phyloP scores from a whole-genome alignment of 768 basidiomycete genomes.

The Pisolithus microcarpus region DNA sequence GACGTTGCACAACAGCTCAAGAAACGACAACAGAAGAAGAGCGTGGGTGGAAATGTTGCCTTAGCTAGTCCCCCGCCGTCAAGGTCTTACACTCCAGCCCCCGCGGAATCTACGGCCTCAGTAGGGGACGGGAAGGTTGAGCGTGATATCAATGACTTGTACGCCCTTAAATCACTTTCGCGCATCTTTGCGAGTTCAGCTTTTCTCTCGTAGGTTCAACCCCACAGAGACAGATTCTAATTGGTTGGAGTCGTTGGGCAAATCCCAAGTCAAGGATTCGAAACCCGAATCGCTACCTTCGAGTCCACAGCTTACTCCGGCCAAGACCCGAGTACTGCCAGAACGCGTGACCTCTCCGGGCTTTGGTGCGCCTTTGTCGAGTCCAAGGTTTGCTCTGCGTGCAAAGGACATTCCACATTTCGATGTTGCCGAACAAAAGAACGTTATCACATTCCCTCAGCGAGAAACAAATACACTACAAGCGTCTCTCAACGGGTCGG shows the following conservation, averaged over 20 bases:
- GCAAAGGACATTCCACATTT: conserved; percentile 9
- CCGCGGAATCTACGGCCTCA: conserved; percentile 29
- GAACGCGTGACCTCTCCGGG: conserved; percentile 13
- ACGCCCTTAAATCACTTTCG: conserved; percentile 27
- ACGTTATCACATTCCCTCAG: conserved; percentile 15
- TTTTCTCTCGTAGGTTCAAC: conserved; percentile 25
- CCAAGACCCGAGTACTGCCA: conserved; percentile 6
- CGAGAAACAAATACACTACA: conserved; percentile 22
- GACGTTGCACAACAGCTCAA: conserved; percentile 48
- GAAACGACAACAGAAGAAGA: conserved; percentile 73
- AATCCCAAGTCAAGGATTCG: conserved; percentile 27
- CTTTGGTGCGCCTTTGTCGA: conserved; percentile 4
- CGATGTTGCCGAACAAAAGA: conserved; percentile 14
- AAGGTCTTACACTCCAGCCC: conserved; percentile 47
- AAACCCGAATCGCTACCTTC: conserved; percentile 31
- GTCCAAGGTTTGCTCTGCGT: neutral
- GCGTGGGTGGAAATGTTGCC: conserved; percentile 31
- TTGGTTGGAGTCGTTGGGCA: conserved; percentile 59
- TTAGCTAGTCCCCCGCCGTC: conserved; percentile 41
- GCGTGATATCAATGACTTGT: conserved; percentile 59
- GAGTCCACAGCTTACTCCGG: conserved; percentile 15
- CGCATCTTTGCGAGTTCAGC: conserved; percentile 6
- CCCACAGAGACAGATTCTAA: conserved; percentile 38
- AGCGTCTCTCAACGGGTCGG: conserved; percentile 20
- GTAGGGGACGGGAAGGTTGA: conserved; percentile 35